These are phyloP conservation scores for Talaromyces sp. DNA, from an alignment of 2,329 filamentous ascomycete species.

Conservation along the genomic window DNA sequence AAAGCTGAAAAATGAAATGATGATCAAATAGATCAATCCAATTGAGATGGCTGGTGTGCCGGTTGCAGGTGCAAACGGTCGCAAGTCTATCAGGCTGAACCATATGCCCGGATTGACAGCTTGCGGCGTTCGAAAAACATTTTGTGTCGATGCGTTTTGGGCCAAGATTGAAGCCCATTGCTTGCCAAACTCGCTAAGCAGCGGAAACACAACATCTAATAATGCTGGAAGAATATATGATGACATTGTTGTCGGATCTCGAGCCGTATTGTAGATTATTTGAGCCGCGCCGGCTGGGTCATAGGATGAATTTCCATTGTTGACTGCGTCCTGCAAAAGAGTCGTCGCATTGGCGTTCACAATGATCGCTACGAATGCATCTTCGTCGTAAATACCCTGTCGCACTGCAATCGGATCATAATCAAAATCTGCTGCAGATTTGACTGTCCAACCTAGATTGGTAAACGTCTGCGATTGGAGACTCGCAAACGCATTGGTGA, in stretches of 20 bases:
- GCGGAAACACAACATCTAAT: constrained; percentile 47
- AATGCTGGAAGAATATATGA: constrained; percentile 57
- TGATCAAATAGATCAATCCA: constrained; percentile 66
- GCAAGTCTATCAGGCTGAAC: constrained; percentile 57
- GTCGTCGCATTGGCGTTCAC: constrained; percentile 63
- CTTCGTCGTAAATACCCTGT: constrained; percentile 58
- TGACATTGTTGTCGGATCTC: constrained; percentile 57
- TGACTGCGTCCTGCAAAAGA: constrained; percentile 56
- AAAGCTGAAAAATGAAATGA: constrained; percentile 66
- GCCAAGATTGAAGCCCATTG: constrained; percentile 40
- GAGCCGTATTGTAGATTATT: constrained; percentile 55
- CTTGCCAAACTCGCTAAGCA: constrained; percentile 51
- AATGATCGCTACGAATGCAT: constrained; percentile 62
- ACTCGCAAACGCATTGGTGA: constrained; percentile 49
- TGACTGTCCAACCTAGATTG: constrained; percentile 53
- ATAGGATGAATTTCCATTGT: constrained; percentile 57
- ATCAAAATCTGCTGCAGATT: constrained; percentile 53
- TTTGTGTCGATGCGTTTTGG: constrained; percentile 41
- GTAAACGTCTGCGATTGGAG: constrained; percentile 41
- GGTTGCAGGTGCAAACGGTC: constrained; percentile 58
- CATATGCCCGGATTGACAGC: constrained; percentile 57
- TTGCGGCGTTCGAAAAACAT: constrained; percentile 45
- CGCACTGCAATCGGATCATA: constrained; percentile 58
- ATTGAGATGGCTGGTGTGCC: constrained; percentile 60
- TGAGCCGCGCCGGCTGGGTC: constrained; percentile 61